Evolutionary conservation across 202 grass and related monocot species (phyloP), one percentile per base, ranked within the genome.

Genomic region (Panicum virgatum): DNA sequence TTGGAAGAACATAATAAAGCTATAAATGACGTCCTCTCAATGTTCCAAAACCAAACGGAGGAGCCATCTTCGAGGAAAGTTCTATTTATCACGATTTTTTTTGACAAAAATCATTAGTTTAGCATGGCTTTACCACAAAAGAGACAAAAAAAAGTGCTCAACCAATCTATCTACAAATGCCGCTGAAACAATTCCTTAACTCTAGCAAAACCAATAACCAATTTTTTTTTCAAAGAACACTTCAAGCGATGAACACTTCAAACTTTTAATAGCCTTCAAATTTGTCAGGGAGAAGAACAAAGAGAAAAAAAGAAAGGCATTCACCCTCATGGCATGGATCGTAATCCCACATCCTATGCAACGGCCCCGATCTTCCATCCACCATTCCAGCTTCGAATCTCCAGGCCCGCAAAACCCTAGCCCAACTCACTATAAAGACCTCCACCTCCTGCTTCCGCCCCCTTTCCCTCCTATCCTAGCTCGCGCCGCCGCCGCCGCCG

Each of bases 351-450:
- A 63, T 46, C 20, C n/a, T 12, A 86, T 57, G 67, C 44, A 79
- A 86, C 83, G 75, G 75, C 20, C 12, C 0, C 0, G 75, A 86
- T 83, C 53, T 75, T 57, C 42, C 34, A 14, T 54, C 19, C 46
- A 25, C 26, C 26, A 6, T 25, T 57, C 62, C 9, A 88, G 42
- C 39, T 56, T 11, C 68, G 32, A 7, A 45, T 68, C 66, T 51
- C 73, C 13, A 53, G 3, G 15, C 66, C 47, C 3, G 62, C 73
- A 65, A 86, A 90, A 86, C 88, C 88, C 88, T 90, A 90, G 80
- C 62, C 15, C 56, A 19, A 2, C 29, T 30, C 72, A 75, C 68
- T 86, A 90, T 90, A 90, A 86, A 86, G 6, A 6, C 80, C 5
- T 75, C 52, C 62, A 23, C 69, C 16, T 64, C 23, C 3, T 18